Conservation (phyloP, 106 monocot species). For the Dendrobium officinale region DNA sequence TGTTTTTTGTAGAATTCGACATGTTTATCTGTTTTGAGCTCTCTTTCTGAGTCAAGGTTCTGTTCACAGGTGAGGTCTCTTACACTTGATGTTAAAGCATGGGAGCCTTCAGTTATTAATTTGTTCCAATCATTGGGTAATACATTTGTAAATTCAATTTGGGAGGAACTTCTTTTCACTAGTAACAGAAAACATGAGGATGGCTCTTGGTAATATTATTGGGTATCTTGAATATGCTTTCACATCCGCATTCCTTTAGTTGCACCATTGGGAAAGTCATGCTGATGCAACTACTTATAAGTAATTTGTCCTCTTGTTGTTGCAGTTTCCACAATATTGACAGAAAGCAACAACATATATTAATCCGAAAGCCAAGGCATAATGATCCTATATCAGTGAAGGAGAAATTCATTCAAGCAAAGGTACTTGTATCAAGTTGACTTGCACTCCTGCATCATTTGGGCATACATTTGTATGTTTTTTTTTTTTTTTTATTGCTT, state of each 20-base stretch:
- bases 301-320: neutral
- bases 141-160: slow-evolving; percentile 77
- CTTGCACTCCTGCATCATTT: neutral
- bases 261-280: neutral
- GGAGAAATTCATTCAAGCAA: slow-evolving; percentile 98
- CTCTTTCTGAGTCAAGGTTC: neutral
- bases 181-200: slow-evolving; percentile 37
- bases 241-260: too few relatives aligned
- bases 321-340: slow-evolving; percentile 40
- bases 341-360: slow-evolving; percentile 28
- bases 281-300: neutral
- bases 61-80: slow-evolving; percentile 78
- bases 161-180: slow-evolving; percentile 68
- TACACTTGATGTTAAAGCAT: slow-evolving; percentile 92
- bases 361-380: slow-evolving; percentile 65
- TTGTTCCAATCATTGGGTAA: slow-evolving; percentile 92
- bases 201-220: slow-evolving; percentile 42
- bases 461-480: neutral
- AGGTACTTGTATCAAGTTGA: slow-evolving; percentile 39
- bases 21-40: neutral
- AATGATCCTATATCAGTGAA: slow-evolving; percentile 78
- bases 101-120: slow-evolving; percentile 96
- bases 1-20: neutral
- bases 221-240: neutral
- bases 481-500: neutral